Evolutionary conservation across 768 basidiomycete species (phyloP).

Genomic region (Mycena sanguinolenta): DNA sequence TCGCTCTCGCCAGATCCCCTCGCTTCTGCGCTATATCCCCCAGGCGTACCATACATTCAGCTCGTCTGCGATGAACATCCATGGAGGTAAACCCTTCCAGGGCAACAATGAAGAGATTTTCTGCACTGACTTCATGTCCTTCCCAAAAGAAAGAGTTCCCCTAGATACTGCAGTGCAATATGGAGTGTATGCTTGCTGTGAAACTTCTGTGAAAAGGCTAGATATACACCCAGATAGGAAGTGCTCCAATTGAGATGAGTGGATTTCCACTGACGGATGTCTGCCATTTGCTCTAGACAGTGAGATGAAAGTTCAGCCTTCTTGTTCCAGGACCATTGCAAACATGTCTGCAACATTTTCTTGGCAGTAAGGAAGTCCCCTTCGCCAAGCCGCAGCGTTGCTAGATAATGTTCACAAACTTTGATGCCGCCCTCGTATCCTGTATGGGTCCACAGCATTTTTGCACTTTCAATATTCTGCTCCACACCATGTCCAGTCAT

Average conservation of each 20-base stretch:
- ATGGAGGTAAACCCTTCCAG: not conserved
- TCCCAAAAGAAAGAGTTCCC: not conserved
- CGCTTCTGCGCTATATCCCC: not conserved
- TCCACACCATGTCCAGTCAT: not conserved
- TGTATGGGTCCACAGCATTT: not conserved
- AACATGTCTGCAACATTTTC: not conserved
- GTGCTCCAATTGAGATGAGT: not conserved
- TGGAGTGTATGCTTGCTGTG: not conserved
- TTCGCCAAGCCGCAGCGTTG: not conserved
- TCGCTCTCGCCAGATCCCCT: not conserved
- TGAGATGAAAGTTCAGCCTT: not conserved
- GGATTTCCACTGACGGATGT: not conserved
- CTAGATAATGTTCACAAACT: not conserved
- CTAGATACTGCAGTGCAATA: not conserved
- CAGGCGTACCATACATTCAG: not conserved
- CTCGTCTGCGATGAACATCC: slow-evolving; percentile 1
- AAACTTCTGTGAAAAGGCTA: not conserved
- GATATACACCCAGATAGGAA: not conserved
- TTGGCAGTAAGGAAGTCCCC: not conserved
- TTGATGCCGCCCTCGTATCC: not conserved
- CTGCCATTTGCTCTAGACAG: slow-evolving; percentile 1
- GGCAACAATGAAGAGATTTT: not conserved
- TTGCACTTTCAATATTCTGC: not conserved
- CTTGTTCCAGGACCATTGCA: not conserved
- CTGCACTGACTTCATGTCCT: not conserved